Evolutionary conservation across 2,329 filamentous ascomycete species (phyloP).

Genomic region (Neofusicoccum umdonicola): DNA sequence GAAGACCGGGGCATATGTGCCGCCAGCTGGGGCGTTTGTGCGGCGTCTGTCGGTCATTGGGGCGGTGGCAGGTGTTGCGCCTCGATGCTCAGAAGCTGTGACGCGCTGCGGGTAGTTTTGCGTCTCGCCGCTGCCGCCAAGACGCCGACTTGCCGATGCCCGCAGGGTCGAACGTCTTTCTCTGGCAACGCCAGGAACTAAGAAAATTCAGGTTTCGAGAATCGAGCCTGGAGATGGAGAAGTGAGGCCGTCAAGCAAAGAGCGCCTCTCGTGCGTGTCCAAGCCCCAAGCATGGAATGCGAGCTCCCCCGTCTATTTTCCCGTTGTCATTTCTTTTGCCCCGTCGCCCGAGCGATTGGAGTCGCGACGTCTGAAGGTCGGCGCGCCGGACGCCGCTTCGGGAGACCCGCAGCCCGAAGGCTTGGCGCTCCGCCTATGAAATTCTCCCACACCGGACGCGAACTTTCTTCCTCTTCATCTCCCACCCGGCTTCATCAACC

Average conservation of each 20-base stretch:
- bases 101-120: slow-evolving; percentile 11
- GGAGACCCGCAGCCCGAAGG: neutral
- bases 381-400: neutral
- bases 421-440: slow-evolving; percentile 4
- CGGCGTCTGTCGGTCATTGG: slow-evolving; percentile 80
- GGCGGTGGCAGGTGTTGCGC: slow-evolving; percentile 17
- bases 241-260: no score
- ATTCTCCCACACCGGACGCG: neutral
- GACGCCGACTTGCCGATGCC: neutral
- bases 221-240: no score
- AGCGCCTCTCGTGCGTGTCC: no score
- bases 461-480: slow-evolving; percentile 1
- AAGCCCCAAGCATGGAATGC: no score
- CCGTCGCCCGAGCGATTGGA: neutral
- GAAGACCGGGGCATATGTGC: slow-evolving; percentile 73
- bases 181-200: no score
- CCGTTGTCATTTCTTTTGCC: neutral
- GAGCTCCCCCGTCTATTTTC: no score
- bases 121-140: neutral
- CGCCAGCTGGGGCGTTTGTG: slow-evolving; percentile 81
- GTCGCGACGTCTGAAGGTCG: neutral
- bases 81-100: slow-evolving; percentile 6
- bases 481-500: neutral
- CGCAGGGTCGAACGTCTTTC: neutral
- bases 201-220: neutral